These are phyloP conservation scores for Tilletia horrida DNA, from an alignment of 1,284 basidiomycete genomes.

Conservation along the genomic window DNA sequence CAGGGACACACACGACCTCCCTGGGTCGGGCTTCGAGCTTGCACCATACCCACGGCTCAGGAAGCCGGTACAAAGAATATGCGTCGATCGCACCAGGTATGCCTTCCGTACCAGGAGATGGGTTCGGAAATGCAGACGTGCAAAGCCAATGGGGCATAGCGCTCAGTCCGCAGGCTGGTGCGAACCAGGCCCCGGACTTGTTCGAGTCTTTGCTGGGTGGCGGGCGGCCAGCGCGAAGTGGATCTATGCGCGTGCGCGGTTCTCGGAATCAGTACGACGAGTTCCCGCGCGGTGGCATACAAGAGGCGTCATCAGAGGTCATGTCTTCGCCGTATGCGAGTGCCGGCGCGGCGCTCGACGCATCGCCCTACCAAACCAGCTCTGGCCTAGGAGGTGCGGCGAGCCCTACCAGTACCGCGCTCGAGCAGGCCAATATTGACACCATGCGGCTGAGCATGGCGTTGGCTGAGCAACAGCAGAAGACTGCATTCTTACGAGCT, in stretches of 20 bases:
- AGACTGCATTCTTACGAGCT: constrained; percentile 34
- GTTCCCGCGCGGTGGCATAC: constrained; percentile 47
- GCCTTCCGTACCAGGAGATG: neutral
- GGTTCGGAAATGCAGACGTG: neutral
- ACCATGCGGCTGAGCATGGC: constrained; percentile 38
- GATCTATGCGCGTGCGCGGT: constrained; percentile 6
- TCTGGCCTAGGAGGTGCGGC: neutral
- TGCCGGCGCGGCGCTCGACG: neutral
- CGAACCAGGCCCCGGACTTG: neutral
- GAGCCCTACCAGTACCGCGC: neutral
- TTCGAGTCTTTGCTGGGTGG: neutral
- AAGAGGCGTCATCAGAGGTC: constrained; percentile 58
- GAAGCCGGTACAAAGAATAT: neutral
- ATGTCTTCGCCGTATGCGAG: constrained; percentile 95
- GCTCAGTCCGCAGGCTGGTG: neutral
- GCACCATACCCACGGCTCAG: neutral
- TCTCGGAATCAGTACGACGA: constrained; percentile 4
- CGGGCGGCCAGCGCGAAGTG: neutral
- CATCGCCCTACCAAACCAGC: too few species aligned
- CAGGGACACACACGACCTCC: neutral
- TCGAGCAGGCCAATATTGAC: constrained; percentile 24
- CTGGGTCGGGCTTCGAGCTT: constrained; percentile 7
- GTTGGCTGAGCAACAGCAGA: constrained; percentile 41
- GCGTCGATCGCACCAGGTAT: neutral
- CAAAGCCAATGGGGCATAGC: constrained; percentile 17